Percentiles rank a stretch among this genome's conserved stretches.
These are phyloP conservation scores for Penicillium egyptiacum DNA, from an alignment of 495 filamentous ascomycete genomes.

Conservation along the genomic window DNA sequence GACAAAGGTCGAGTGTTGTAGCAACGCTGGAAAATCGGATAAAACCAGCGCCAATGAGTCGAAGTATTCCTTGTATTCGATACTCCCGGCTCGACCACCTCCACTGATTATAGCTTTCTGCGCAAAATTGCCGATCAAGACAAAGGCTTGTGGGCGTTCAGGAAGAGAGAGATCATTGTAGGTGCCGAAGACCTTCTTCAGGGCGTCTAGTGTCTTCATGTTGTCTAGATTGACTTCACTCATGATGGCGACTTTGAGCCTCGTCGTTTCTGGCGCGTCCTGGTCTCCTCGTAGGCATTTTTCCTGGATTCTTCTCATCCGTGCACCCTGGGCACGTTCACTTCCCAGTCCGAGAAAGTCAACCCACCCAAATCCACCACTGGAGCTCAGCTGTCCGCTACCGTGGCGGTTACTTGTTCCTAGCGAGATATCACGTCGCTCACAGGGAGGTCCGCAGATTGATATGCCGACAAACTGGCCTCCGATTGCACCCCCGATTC, in stretches of 20 bases:
- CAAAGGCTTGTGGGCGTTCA: conserved; percentile 71
- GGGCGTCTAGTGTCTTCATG: conserved; percentile 69
- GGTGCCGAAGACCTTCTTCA: conserved; percentile 68
- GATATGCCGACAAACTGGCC: conserved; percentile 87
- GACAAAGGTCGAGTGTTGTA: conserved; percentile 78
- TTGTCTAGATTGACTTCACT: conserved; percentile 85
- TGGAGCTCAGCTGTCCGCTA: conserved; percentile 54
- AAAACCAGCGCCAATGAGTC: conserved; percentile 79
- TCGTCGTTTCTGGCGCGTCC: conserved; percentile 30
- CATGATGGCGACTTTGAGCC: conserved; percentile 65
- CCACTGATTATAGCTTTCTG: conserved; percentile 66
- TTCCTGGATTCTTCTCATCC: conserved; percentile 76
- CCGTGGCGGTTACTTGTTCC: conserved; percentile 61
- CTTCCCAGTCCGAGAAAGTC: conserved; percentile 93
- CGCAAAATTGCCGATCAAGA: conserved; percentile 84
- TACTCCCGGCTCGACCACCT: conserved; percentile 66
- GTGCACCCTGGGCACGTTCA: conserved; percentile 76
- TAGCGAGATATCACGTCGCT: conserved; percentile 74
- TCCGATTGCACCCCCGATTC: conserved; percentile 84
- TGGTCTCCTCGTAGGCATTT: conserved; percentile 32
- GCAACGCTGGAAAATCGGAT: conserved; percentile 79
- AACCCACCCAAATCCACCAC: conserved; percentile 91
- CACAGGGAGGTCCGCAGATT: conserved; percentile 85
- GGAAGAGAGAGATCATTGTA: conserved; percentile 54
- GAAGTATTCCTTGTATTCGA: conserved; percentile 94